A percentile compares a stretch with the other conserved stretches of the same genome.
Conservation (phyloP, 352 stramenopile genomes). For the Pythium chondricola region DNA sequence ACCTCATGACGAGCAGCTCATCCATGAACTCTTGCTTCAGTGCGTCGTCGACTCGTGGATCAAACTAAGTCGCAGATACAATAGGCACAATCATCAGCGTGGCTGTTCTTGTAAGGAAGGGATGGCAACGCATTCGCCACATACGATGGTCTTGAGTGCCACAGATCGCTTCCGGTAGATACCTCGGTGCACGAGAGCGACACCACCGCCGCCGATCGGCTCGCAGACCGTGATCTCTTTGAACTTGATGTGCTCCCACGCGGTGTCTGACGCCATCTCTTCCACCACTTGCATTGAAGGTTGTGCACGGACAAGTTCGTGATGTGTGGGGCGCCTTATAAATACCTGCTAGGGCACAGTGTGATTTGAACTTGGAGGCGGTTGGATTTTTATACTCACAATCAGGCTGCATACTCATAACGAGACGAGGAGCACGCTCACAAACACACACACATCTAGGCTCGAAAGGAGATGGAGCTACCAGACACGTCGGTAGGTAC, state of each 20-base stretch:
- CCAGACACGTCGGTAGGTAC: constrained; percentile 1
- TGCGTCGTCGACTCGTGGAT: constrained; percentile 72
- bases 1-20: constrained; percentile 90
- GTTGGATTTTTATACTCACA: neutral
- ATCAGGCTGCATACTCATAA: no score
- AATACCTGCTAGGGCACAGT: neutral
- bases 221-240: constrained; percentile 76
- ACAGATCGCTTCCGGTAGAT: constrained; percentile 65
- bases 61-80: constrained; percentile 44
- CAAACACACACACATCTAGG: neutral
- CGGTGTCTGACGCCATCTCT: no score
- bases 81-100: neutral
- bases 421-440: neutral
- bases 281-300: no score
- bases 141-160: constrained; percentile 87
- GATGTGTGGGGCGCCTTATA: no score
- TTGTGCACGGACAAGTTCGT: no score
- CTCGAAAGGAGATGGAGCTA: neutral
- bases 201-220: constrained; percentile 83
- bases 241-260: constrained; percentile 83
- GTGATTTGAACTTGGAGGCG: neutral
- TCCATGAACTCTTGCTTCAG: constrained; percentile 92
- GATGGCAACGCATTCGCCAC: neutral
- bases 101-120: neutral
- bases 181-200: constrained; percentile 85